phyloP scores from a whole-genome alignment of 2,329 filamentous ascomycete species.

The Metarhizium humberi region DNA sequence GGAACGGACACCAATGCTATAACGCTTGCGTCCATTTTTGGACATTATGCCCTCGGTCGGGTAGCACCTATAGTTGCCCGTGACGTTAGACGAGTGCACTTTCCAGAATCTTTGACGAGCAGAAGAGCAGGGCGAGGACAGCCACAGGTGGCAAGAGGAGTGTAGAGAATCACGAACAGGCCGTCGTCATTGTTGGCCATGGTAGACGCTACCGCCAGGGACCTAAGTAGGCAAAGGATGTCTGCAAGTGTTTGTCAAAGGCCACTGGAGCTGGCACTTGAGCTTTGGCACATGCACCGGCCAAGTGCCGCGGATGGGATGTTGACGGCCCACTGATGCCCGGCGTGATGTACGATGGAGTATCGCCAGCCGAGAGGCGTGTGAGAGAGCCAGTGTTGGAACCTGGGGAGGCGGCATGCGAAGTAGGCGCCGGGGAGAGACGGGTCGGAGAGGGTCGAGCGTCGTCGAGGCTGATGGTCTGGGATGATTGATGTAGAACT shows the following conservation, averaged over 20 bases:
- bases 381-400: slow-evolving; percentile 4
- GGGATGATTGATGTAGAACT: not conserved
- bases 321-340: slow-evolving; percentile 4
- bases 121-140: not conserved
- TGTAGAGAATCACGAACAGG: slow-evolving; percentile 28
- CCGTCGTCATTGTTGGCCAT: slow-evolving; percentile 49
- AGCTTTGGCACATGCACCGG: not conserved
- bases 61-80: slow-evolving; percentile 40
- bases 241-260: not conserved
- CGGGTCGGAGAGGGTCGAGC: not conserved
- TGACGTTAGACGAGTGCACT: not conserved
- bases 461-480: not conserved
- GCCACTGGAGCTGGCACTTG: not conserved
- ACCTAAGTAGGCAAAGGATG: not conserved
- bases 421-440: not conserved
- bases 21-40: slow-evolving; percentile 53
- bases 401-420: slow-evolving; percentile 3
- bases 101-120: not conserved
- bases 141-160: not conserved
- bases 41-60: slow-evolving; percentile 58
- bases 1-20: slow-evolving; percentile 55
- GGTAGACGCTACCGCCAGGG: slow-evolving; percentile 7
- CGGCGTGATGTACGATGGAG: slow-evolving; percentile 1
- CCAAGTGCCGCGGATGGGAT: not conserved
- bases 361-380: slow-evolving; percentile 5